phyloP scores from a whole-genome alignment of 2,329 filamentous ascomycete genomes.

The Ceratocystis variospora region DNA sequence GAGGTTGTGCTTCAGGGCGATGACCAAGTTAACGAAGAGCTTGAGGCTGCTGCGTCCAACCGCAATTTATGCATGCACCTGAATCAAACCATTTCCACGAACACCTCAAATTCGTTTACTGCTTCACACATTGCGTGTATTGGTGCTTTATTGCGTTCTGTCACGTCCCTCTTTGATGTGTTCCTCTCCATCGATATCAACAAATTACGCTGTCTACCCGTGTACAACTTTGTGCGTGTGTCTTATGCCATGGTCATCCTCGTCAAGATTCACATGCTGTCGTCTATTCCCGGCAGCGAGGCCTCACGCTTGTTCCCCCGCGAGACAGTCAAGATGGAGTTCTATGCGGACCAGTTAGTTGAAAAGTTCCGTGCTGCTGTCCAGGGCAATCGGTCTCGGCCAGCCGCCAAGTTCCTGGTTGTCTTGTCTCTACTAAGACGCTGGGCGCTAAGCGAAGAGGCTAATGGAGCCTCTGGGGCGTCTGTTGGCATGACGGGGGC shows the following conservation, averaged over 20 bases:
- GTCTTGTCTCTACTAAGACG: slow-evolving; percentile 55
- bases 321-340: slow-evolving; percentile 49
- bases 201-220: slow-evolving; percentile 50
- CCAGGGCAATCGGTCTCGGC: slow-evolving; percentile 48
- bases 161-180: slow-evolving; percentile 40
- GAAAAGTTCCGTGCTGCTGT: slow-evolving; percentile 52
- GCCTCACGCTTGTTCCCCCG: slow-evolving; percentile 57
- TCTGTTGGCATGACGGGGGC: neutral
- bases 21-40: slow-evolving; percentile 34
- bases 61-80: neutral
- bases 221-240: slow-evolving; percentile 57
- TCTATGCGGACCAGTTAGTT: slow-evolving; percentile 57
- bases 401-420: slow-evolving; percentile 55
- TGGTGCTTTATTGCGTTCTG: slow-evolving; percentile 31
- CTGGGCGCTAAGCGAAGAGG: slow-evolving; percentile 41
- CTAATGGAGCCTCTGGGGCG: neutral
- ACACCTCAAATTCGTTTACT: slow-evolving; percentile 22
- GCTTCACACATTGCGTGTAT: slow-evolving; percentile 25
- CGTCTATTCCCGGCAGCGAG: slow-evolving; percentile 48
- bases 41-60: neutral
- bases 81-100: neutral
- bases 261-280: slow-evolving; percentile 60
- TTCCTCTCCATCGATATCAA: slow-evolving; percentile 48
- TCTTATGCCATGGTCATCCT: slow-evolving; percentile 58
- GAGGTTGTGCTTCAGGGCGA: slow-evolving; percentile 59